Percentiles rank a stretch among this genome's conserved stretches.
Conservation (phyloP, 2,329 filamentous ascomycete species). For the Epichloe coenophiala region DNA sequence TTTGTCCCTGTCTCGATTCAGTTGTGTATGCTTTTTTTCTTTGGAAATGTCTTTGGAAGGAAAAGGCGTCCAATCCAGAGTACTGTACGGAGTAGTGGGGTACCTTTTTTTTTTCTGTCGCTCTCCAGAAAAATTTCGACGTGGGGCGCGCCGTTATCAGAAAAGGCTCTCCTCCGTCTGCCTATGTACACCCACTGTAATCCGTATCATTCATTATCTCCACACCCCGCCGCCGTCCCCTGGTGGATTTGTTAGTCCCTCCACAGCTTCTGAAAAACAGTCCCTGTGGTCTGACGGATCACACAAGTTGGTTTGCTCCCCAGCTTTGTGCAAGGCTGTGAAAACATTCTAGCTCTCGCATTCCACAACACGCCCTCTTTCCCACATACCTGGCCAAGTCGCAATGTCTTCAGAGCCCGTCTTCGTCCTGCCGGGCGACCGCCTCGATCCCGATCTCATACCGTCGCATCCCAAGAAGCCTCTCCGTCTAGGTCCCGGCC, state of each 20-base stretch:
- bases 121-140: slow-evolving; percentile 12
- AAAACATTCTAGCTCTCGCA: not conserved
- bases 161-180: not conserved
- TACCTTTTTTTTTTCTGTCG: slow-evolving; percentile 1
- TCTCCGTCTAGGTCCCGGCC: slow-evolving; percentile 69
- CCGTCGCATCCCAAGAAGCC: slow-evolving; percentile 56
- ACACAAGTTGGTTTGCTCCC: too few relatives aligned
- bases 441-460: slow-evolving; percentile 50
- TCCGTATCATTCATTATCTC: too few relatives aligned
- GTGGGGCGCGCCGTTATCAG: not conserved
- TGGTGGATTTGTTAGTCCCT: not conserved
- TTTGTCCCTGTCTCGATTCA: not conserved
- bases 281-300: not conserved
- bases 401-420: slow-evolving; percentile 42
- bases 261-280: not conserved
- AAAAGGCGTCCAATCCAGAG: not conserved
- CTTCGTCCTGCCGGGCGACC: slow-evolving; percentile 72
- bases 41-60: not conserved
- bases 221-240: too few relatives aligned
- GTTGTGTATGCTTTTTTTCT: not conserved
- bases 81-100: slow-evolving; percentile 2
- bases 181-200: too few relatives aligned
- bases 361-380: not conserved
- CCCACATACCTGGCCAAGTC: not conserved
- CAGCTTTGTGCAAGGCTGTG: not conserved